Evolutionary conservation across 345 rosid species (phyloP).

Genomic region (Brassica napus): Da-Ae NC_063450.1:43966501-43967000

Average conservation of each 20-base stretch:
- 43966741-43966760: slow-evolving; percentile 4
- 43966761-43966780: not conserved
- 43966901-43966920: not conserved
- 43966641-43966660: not conserved
- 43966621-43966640: not conserved
- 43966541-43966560: not conserved
- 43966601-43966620: not conserved
- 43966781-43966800: not conserved
- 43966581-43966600: not conserved
- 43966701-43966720: not conserved
- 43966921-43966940: not conserved
- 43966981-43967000: not conserved
- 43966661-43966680: not conserved
- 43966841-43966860: not conserved
- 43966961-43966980: not conserved
- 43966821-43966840: not conserved
- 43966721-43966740: slow-evolving; percentile 18
- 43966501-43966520: slow-evolving; percentile 18
- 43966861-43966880: not conserved
- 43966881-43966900: not conserved
- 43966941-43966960: too few species aligned
- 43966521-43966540: slow-evolving; percentile 3
- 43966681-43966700: not conserved
- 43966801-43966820: not conserved
- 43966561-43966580: not conserved